Evolutionary conservation across 176 grass and related monocot genomes (phyloP), one percentile per base, ranked within the genome.

Genomic region (Cymbopogon citratus): DNA sequence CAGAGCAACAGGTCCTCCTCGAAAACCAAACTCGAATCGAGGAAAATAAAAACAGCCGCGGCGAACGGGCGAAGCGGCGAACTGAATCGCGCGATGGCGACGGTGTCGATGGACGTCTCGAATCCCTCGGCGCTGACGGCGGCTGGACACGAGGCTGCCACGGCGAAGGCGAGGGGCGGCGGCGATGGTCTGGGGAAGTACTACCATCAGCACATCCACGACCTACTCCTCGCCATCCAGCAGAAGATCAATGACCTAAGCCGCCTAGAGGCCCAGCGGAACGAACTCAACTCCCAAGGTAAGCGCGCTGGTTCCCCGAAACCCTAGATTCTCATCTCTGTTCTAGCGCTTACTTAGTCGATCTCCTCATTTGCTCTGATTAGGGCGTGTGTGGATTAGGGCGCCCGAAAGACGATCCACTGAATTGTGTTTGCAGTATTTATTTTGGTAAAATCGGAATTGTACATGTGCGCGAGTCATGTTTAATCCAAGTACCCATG

Each of bases 241-340:
- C 89, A 90, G 74, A 95, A 90, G 91, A 91, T 35, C 28, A 67
- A 95, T 73, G 86, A 99, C 82, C 92, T 93, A 77, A 82, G 87
- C 81, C 91, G 92, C 71, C 92, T 89, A 23, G 92, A 95, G 85
- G 92, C 92, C 78, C 87, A 93, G 87, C 79, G 96, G 21, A 99
- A 99, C 92, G 89, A 89, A 54, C 83, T 91, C 93, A 95, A 95
- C 89, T 88, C 89, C 28, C 89, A 64, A 90, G 96, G 96, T 93
- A 88, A 54, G 52, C 11, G 13, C 48, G 21, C 36, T 74, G 23
- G 65, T 23, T 28, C 15, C 13, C 75, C 19, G 3, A 52, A 66
- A 29, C 74, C 69, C 25, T 44, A 65, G 72, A 74, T 79, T 80
- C 84, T 83, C 40, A 36, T 74, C 46, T 69, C 63, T 31, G 18